These are phyloP conservation scores for Letharia lupina DNA, from an alignment of 495 filamentous ascomycete species.

Conservation along the genomic window DNA sequence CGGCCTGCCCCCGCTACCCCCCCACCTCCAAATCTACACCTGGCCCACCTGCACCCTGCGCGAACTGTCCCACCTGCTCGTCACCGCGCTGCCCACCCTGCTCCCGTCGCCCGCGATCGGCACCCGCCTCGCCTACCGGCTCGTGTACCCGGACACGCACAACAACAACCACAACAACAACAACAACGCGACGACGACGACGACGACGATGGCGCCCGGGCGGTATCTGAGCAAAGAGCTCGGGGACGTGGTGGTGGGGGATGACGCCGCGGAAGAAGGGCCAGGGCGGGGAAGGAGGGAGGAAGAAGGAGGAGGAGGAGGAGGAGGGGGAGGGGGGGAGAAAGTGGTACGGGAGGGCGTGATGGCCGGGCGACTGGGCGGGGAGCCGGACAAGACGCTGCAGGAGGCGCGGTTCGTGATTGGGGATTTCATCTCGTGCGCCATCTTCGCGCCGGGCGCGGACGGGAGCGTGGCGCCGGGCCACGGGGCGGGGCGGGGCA, in stretches of 20 bases:
- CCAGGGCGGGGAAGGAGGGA: slow-evolving; percentile 23
- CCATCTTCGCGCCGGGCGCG: slow-evolving; percentile 63
- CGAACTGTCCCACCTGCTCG: slow-evolving; percentile 73
- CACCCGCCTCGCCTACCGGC: slow-evolving; percentile 74
- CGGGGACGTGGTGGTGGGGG: slow-evolving; percentile 72
- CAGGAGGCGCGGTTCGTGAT: slow-evolving; percentile 71
- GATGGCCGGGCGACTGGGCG: slow-evolving; percentile 35
- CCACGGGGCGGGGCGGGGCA: slow-evolving; percentile 17
- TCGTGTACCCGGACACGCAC: slow-evolving; percentile 76
- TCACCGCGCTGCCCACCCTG: slow-evolving; percentile 53
- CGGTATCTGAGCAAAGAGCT: slow-evolving; percentile 68
- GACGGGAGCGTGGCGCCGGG: slow-evolving; percentile 61
- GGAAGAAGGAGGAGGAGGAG: slow-evolving; percentile 30
- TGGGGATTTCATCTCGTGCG: slow-evolving; percentile 79
- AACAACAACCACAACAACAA: slow-evolving; percentile 12
- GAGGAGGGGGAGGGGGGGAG: slow-evolving; percentile 17
- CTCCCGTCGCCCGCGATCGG: slow-evolving; percentile 71
- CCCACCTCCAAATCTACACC: slow-evolving; percentile 77
- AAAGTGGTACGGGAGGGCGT: slow-evolving; percentile 23
- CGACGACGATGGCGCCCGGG: slow-evolving; percentile 35
- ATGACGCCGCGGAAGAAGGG: slow-evolving; percentile 24
- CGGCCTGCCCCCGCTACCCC: slow-evolving; percentile 54
- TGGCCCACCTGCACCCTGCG: slow-evolving; percentile 76
- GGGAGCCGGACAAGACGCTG: slow-evolving; percentile 63
- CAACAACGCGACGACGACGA: slow-evolving; percentile 28